Percentiles rank a stretch among this genome's conserved stretches.
Conservation (phyloP, 1,284 basidiomycete genomes). For the Somion occarium region DNA sequence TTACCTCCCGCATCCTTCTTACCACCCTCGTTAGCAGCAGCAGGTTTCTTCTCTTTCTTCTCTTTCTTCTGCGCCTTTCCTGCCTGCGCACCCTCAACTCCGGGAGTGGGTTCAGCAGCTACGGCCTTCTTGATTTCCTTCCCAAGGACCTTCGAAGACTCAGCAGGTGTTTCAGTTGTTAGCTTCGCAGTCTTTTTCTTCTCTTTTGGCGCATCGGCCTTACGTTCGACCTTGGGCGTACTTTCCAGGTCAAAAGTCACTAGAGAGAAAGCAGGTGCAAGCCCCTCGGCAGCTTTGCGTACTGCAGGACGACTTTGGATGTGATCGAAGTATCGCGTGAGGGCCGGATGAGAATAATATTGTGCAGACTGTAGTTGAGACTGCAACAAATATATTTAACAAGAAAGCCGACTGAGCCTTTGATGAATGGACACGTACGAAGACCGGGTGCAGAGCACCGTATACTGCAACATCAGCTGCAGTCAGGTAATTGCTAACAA, state of each 20-base stretch:
- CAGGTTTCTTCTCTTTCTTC: conserved; percentile 43
- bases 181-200: conserved; percentile 60
- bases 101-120: conserved; percentile 21
- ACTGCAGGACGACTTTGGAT: conserved; percentile 73
- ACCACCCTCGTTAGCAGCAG: conserved; percentile 28
- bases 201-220: conserved; percentile 71
- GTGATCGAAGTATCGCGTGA: conserved; percentile 93
- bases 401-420: background rate
- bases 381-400: conserved; percentile 31
- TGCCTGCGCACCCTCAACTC: conserved; percentile 24
- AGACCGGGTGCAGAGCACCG: conserved; percentile 71
- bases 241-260: conserved; percentile 72
- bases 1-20: conserved; percentile 44
- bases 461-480: conserved; percentile 85
- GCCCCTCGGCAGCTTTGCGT: conserved; percentile 45
- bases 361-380: conserved; percentile 60
- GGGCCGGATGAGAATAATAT: conserved; percentile 72
- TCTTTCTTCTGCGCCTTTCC: conserved; percentile 35
- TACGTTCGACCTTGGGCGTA: conserved; percentile 72
- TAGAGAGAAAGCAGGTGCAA: conserved; percentile 52
- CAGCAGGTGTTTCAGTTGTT: conserved; percentile 19
- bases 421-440: conserved; percentile 49
- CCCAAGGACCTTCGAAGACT: conserved; percentile 13
- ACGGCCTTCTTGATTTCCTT: conserved; percentile 24
- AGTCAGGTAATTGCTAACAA: conserved; percentile 79